Evolutionary conservation across 1,284 basidiomycete species (phyloP), one percentile per base, ranked within the genome.

Genomic region (Golubevia pallescens): DNA sequence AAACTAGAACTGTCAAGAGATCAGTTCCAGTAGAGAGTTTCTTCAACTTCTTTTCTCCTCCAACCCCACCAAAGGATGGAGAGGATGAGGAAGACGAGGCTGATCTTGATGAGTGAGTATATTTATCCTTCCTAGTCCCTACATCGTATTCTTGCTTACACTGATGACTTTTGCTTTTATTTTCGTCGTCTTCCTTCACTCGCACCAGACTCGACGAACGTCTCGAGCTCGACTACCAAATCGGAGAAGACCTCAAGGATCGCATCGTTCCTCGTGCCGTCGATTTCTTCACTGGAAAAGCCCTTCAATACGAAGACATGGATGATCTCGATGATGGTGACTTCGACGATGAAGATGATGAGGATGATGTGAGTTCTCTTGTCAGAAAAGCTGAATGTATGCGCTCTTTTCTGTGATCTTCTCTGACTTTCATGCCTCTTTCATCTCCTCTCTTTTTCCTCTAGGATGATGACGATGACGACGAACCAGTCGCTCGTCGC

Each of bases 171-270:
- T 28, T 14, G 60, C 21, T 28, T n/a, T 56, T 38, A 10, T 53
- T 13, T 57, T 16, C 24, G 13, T 32, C 28, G 28, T 28, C 28
- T 28, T 28, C 28, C 28, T 28, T 28, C 28, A 28, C 28, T 28
- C 28, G 28, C n/a, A n/a, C n/a, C n/a, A 28, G 60, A 61, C 3
- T 98, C 65, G 95, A 97, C 86, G 92, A 92, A 86, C 92, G 93
- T 83, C 90, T 99, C 62, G 96, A 97, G 89, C 89, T 95, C 73
- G 96, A 99, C 88, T 98, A 97, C 87, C 95, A 97, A 88, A 93
- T 98, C 80, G 96, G 95, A 61, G 96, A 98, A 88, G 96, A 99
- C 87, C 88, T 99, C 82, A 98, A 98, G 88, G 96, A 98, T 87
- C 93, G 95, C 88, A 90, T 98, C 86, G 93, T 98, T 74, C 95